Base-by-base conservation (phyloP, 1,284 basidiomycete genomes). In the Sphaerobolus stellatus region DNA sequence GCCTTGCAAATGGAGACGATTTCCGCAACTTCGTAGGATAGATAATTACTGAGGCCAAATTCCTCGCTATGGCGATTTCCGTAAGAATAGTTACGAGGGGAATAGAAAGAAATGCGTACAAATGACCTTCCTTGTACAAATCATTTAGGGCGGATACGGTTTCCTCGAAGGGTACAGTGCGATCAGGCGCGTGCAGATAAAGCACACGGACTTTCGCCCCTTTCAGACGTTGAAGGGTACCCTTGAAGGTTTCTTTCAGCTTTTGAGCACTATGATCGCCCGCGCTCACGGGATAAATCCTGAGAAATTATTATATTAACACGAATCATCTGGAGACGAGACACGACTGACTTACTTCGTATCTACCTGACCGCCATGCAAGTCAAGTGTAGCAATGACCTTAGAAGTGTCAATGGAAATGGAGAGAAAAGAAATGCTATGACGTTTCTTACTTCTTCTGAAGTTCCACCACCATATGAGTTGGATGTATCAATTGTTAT, bases 401-500 rank as follows among this genome's bases (percentile, higher is more conserved):
- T 67, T 18, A 64, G 63, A 49, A 66, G 56, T 28, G 63, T 58
- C 30, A 62, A 28, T 73, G 73, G 25, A 78, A 64, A 46, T 71
- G 72, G n/a, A n/a, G n/a, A n/a, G n/a, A n/a, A n/a, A n/a, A n/a
- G n/a, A n/a, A n/a, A n/a, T n/a, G n/a, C n/a, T n/a, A n/a, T n/a
- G n/a, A n/a, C n/a, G n/a, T n/a, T n/a, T n/a, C n/a, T n/a, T n/a
- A n/a, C n/a, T 56, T 75, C 70, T 58, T 83, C 81, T 55, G 74
- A 77, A 2, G 80, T 80, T 1, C 80, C 79, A 20, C 64, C 69
- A 13, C 66, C 57, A 62, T 85, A 86, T 14, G 68, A 66, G 1
- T 78, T 74, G 16, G 83, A 80, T 4, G 79, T 81, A 63, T 85
- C 83, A 44, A 81, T n/a, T n/a, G n/a, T n/a, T n/a, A n/a, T n/a